phyloP scores from a whole-genome alignment of 1,139 yeast genomes.

The Zygoascus sp. region DNA sequence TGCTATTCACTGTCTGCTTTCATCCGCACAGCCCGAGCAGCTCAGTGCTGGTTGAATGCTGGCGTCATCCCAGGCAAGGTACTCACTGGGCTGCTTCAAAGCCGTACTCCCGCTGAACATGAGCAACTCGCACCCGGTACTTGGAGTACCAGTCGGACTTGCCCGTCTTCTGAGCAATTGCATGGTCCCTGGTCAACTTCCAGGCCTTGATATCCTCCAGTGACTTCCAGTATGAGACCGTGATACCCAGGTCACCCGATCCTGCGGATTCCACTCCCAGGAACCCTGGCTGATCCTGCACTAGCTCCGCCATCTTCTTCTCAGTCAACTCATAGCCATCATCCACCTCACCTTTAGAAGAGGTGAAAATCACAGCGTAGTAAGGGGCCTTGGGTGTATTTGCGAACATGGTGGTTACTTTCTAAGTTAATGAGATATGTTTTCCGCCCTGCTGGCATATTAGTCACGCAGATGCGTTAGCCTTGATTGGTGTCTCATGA shows the following conservation, averaged over 20 bases:
- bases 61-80: no score
- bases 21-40: no score
- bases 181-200: constrained; percentile 2
- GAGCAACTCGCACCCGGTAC: constrained; percentile 1
- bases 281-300: constrained; percentile 4
- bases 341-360: neutral
- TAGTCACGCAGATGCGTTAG: no score
- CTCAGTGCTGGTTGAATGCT: no score
- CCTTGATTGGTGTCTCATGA: no score
- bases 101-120: constrained; percentile 1
- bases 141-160: constrained; percentile 2
- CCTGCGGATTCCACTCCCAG: constrained; percentile 1
- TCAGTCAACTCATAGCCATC: neutral
- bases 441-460: neutral
- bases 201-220: constrained; percentile 5
- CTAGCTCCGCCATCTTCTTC: neutral
- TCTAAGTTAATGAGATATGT: neutral
- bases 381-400: constrained; percentile 5
- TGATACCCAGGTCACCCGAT: neutral
- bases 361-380: constrained; percentile 9
- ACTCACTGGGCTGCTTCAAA: no score
- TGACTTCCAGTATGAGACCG: constrained; percentile 5
- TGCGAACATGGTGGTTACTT: neutral
- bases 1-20: no score
- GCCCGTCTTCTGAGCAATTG: constrained; percentile 4